Conservation (phyloP, 2,329 filamentous ascomycete species). For the Penicillium brasilianum region DNA sequence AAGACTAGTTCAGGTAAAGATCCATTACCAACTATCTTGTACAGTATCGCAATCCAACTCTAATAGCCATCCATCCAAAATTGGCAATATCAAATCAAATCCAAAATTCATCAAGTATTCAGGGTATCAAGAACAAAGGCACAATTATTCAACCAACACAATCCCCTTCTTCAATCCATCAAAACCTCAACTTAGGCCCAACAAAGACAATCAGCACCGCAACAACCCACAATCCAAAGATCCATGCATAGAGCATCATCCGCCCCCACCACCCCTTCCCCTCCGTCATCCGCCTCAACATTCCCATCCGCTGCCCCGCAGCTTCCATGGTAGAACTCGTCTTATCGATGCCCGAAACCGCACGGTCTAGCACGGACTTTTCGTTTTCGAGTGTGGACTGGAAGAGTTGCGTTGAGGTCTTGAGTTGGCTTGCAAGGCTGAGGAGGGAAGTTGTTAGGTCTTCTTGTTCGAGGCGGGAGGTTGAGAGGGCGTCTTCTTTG, state of each 20-base stretch:
- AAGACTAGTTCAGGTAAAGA: not conserved
- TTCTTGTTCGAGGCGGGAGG: constrained; percentile 82
- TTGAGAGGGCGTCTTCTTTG: constrained; percentile 74
- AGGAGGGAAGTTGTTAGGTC: constrained; percentile 80
- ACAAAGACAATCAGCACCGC: constrained; percentile 82
- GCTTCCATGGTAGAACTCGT: constrained; percentile 77
- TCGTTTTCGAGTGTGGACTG: constrained; percentile 73
- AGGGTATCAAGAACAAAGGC: constrained; percentile 18
- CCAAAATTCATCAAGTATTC: not conserved
- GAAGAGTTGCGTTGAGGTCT: constrained; percentile 74
- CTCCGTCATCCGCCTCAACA: constrained; percentile 79
- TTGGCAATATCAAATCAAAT: not conserved
- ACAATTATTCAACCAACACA: not conserved
- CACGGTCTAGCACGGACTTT: constrained; percentile 72
- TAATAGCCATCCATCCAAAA: not conserved
- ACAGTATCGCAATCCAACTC: not conserved
- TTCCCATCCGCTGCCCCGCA: constrained; percentile 77
- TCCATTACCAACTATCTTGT: not conserved
- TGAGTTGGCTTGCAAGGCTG: constrained; percentile 76
- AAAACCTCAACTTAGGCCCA: constrained; percentile 87
- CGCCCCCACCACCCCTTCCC: constrained; percentile 86
- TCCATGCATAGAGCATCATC: constrained; percentile 82
- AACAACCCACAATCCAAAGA: constrained; percentile 79
- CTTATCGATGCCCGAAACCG: constrained; percentile 75
- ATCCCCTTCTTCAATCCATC: not conserved